phyloP scores from a whole-genome alignment of 768 basidiomycete genomes.

The Leccinum truebloodii region DNA sequence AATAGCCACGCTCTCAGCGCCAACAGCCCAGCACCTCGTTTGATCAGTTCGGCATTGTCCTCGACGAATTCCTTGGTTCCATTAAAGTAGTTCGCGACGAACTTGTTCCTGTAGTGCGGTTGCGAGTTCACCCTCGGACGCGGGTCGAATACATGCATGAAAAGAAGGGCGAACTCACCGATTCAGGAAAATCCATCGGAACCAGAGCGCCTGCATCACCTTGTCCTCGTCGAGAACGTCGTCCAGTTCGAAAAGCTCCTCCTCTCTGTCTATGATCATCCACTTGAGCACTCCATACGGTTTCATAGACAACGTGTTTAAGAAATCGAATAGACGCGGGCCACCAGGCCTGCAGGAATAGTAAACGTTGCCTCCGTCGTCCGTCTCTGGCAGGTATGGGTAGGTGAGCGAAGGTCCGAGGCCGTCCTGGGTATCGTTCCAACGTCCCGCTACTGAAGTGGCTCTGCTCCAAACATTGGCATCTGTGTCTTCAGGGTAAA shows the following conservation, averaged over 20 bases:
- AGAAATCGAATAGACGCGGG: constrained; percentile 61
- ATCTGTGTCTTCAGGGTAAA: background rate
- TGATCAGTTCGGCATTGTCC: constrained; percentile 66
- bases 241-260: constrained; percentile 72
- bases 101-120: constrained; percentile 42
- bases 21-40: constrained; percentile 66
- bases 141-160: background rate
- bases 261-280: constrained; percentile 70
- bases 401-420: constrained; percentile 51
- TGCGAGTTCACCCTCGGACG: background rate
- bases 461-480: constrained; percentile 5
- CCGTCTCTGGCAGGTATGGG: constrained; percentile 52
- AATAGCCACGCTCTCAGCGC: constrained; percentile 63
- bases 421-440: constrained; percentile 39
- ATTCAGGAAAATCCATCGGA: constrained; percentile 68
- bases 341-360: constrained; percentile 71
- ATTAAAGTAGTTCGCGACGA: constrained; percentile 54
- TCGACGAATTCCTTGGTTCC: constrained; percentile 58
- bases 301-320: constrained; percentile 59
- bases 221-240: constrained; percentile 76
- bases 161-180: constrained; percentile 39
- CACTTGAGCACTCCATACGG: constrained; percentile 67
- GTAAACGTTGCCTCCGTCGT: constrained; percentile 46
- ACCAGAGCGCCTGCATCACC: constrained; percentile 78
- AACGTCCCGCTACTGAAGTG: constrained; percentile 8